phyloP scores from a whole-genome alignment of 306 rosid species.

The Prunus salicina region DNA sequence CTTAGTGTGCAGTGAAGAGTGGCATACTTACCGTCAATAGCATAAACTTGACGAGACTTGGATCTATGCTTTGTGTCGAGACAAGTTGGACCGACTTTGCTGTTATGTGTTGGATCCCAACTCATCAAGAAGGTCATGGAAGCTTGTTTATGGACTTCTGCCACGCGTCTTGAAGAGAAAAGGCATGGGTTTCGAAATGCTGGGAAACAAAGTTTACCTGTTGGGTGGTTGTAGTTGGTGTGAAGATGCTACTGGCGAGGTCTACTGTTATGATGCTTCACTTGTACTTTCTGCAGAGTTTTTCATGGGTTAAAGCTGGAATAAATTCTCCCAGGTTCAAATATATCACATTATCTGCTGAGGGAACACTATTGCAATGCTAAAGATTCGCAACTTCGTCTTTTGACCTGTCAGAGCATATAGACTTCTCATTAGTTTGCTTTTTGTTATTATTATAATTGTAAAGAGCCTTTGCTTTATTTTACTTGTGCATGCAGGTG shows the following conservation, averaged over 20 bases:
- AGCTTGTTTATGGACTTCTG: constrained; percentile 53
- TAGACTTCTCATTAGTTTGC: not conserved
- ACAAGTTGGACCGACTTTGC: constrained; percentile 46
- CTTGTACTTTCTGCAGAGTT: constrained; percentile 2
- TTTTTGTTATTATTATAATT: not conserved
- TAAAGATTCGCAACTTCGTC: not conserved
- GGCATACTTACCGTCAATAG: constrained; percentile 58
- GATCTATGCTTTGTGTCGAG: constrained; percentile 90
- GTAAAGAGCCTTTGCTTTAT: not conserved
- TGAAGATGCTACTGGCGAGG: constrained; percentile 77
- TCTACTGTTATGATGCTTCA: constrained; percentile 64
- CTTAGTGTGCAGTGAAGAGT: constrained; percentile 65
- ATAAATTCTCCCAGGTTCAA: not conserved
- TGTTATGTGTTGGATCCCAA: constrained; percentile 77
- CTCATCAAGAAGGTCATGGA: constrained; percentile 72
- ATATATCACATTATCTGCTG: not conserved
- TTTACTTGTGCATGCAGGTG: constrained; percentile 52
- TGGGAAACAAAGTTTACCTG: constrained; percentile 70
- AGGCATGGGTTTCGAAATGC: constrained; percentile 78
- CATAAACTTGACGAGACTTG: constrained; percentile 78
- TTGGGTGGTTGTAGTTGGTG: constrained; percentile 93
- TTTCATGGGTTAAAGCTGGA: not conserved
- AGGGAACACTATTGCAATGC: not conserved
- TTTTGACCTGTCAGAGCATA: not conserved
- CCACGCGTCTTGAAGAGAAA: constrained; percentile 57